Percentiles rank a stretch among this genome's conserved stretches.
These are phyloP conservation scores for Phytophthora cactorum DNA, from an alignment of 352 stramenopile genomes.

Conservation along the genomic window DNA sequence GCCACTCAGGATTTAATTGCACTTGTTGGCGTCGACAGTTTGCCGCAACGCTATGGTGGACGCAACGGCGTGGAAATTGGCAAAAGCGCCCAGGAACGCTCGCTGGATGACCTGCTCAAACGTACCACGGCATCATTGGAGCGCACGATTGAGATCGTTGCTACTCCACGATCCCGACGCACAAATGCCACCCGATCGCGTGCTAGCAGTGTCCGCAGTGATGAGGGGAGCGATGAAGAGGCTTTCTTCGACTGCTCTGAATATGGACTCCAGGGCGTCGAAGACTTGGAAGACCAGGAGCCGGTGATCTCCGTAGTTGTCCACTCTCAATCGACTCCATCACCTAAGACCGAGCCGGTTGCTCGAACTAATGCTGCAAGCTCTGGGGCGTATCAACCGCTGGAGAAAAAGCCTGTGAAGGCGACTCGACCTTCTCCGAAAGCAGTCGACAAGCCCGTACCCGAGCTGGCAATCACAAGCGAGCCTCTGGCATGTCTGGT, in stretches of 20 bases:
- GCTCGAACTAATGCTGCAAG: slow-evolving; percentile 24
- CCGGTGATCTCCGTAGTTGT: slow-evolving; percentile 77
- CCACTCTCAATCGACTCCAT: slow-evolving; percentile 55
- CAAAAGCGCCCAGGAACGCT: slow-evolving; percentile 78
- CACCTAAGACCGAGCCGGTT: slow-evolving; percentile 51
- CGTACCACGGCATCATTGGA: slow-evolving; percentile 76
- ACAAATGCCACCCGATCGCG: slow-evolving; percentile 31
- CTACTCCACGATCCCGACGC: slow-evolving; percentile 33
- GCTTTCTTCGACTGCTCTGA: slow-evolving; percentile 84
- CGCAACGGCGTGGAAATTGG: slow-evolving; percentile 79
- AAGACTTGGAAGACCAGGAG: slow-evolving; percentile 62
- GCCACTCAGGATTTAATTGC: slow-evolving; percentile 56
- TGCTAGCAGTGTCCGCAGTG: slow-evolving; percentile 46
- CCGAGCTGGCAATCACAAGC: slow-evolving; percentile 66
- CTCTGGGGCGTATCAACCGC: slow-evolving; percentile 26
- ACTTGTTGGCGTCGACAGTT: slow-evolving; percentile 71
- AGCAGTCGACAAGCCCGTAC: slow-evolving; percentile 25
- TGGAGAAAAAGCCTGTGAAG: slow-evolving; percentile 39
- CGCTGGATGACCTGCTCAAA: slow-evolving; percentile 66
- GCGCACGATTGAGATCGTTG: slow-evolving; percentile 79
- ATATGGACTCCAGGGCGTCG: slow-evolving; percentile 74
- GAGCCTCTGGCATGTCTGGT: slow-evolving; percentile 75
- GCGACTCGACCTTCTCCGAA: slow-evolving; percentile 25
- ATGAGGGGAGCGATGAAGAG: slow-evolving; percentile 78
- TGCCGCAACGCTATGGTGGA: slow-evolving; percentile 76